Evolutionary conservation across 2,329 filamentous ascomycete genomes (phyloP), one percentile per base, ranked within the genome.

Genomic region (Xylariaceae sp.): DNA sequence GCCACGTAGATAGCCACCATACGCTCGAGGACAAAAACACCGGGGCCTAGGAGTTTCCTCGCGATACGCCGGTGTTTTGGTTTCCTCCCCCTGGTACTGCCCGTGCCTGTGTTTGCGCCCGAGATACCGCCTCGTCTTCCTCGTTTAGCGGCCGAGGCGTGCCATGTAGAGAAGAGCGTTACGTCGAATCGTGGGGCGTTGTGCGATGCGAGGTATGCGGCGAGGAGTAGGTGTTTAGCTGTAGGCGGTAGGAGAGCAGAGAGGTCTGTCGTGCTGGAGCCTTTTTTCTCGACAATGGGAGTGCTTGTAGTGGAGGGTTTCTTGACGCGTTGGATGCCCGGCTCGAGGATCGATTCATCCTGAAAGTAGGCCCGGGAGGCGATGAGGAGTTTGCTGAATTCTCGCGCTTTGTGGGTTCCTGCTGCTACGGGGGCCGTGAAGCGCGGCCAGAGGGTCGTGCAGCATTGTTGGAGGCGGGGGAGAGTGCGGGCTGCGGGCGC

Each of bases 321-420:
- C 18, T 16, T 22, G 5, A 50, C 44, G 17, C 39, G 48, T 43
- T 84, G 67, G 55, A 90, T 82, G 48, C 79, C 80, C 2, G 87
- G 86, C 36, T 88, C 79, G 3, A 93, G 76, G 0, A 86, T 74
- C n/a, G 74, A 71, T 64, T 92, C 88, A 60, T 89, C 82, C 62
- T 90, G 87, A 66, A 93, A 89, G 33, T 89, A 77, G 0, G 78
- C 74, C 14, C 87, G 77, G 22, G 85, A 81, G 1, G 84, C 81
- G 45, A 93, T 85, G 50, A 97, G 80, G 7, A 99, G 76, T 56
- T 89, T 87, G 13, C 89, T 86, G 70, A 97, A 97, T 64, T 97
- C 90, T 61, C 87, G 86, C 10, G 88, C 83, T 1, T 81, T 80
- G 62, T 87, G 84, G 9, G 87, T 86, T n/a, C 88, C 88, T 1